Evolutionary conservation across 768 basidiomycete species (phyloP).

Genomic region (Favolaschia claudopus): DNA sequence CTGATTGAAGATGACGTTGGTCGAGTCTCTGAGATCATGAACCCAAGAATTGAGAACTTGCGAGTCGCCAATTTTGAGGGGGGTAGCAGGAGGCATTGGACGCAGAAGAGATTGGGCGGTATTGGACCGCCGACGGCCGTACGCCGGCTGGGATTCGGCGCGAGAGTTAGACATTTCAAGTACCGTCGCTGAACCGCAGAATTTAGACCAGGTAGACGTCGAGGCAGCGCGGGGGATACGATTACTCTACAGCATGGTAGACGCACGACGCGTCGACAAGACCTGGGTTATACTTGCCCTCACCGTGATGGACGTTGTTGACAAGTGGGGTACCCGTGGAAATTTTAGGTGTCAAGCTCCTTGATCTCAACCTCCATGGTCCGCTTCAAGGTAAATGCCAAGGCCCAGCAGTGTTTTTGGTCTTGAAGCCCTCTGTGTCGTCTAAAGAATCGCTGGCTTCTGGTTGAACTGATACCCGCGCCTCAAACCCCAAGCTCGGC

Average conservation of each 20-base stretch:
- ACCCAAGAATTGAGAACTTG: conserved; percentile 78
- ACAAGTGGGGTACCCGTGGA: too few relatives aligned
- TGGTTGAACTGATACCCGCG: conserved; percentile 80
- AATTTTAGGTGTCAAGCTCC: too few relatives aligned
- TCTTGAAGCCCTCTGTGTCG: conserved; percentile 3
- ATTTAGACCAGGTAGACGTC: too few relatives aligned
- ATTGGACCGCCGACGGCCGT: conserved; percentile 73
- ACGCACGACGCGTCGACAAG: too few relatives aligned
- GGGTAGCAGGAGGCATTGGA: conserved; percentile 47
- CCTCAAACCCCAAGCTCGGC: conserved; percentile 33
- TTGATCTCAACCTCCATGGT: conserved; percentile 54
- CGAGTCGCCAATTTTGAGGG: conserved; percentile 67
- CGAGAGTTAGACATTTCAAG: conserved; percentile 63
- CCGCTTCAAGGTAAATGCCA: conserved; percentile 67
- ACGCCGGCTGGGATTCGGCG: conserved; percentile 68
- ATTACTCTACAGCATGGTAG: too few relatives aligned
- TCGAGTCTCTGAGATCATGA: conserved; percentile 69
- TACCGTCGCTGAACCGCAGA: too few relatives aligned
- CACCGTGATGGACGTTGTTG: too few relatives aligned
- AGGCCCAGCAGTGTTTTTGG: neutral
- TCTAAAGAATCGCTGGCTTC: conserved; percentile 83
- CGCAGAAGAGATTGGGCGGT: conserved; percentile 74
- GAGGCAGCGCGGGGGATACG: too few relatives aligned
- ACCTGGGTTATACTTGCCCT: too few relatives aligned
- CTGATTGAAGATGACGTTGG: conserved; percentile 72